Conservation (phyloP, 2,329 filamentous ascomycete genomes). For the Lachnellula arida region DNA sequence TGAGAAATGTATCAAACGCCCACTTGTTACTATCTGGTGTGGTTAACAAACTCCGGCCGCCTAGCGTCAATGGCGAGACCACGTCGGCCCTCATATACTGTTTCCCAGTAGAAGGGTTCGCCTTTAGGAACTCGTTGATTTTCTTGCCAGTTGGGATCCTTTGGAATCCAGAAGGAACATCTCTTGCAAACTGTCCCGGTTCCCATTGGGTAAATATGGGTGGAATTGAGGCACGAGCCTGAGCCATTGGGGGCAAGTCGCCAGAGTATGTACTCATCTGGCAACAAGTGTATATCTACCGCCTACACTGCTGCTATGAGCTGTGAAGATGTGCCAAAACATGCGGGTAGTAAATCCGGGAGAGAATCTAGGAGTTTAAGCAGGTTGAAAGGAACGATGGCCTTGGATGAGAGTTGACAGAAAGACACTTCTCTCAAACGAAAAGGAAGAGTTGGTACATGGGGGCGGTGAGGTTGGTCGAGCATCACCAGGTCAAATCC, state of each 20-base stretch:
- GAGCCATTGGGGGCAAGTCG: neutral
- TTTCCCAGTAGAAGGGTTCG: slow-evolving; percentile 3
- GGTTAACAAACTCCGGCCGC: slow-evolving; percentile 13
- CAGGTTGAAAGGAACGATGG: neutral
- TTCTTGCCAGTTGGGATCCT: slow-evolving; percentile 4
- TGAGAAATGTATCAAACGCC: slow-evolving; percentile 15
- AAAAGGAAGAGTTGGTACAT: neutral
- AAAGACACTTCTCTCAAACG: neutral
- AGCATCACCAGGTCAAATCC: neutral
- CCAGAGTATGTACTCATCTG: neutral
- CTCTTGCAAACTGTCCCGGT: slow-evolving; percentile 6
- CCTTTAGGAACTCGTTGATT: slow-evolving; percentile 1
- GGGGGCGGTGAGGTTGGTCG: neutral
- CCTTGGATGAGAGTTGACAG: neutral
- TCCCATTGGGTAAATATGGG: slow-evolving; percentile 11
- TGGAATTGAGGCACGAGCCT: slow-evolving; percentile 1
- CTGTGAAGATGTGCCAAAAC: neutral
- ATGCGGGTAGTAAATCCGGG: neutral
- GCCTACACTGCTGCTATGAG: neutral
- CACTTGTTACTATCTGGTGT: slow-evolving; percentile 17
- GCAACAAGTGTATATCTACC: neutral
- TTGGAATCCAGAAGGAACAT: neutral
- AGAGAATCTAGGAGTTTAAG: neutral
- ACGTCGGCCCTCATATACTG: neutral
- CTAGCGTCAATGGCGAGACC: neutral